Base-by-base conservation (phyloP, 1,284 basidiomycete genomes). In the Mixia osmundae region DNA sequence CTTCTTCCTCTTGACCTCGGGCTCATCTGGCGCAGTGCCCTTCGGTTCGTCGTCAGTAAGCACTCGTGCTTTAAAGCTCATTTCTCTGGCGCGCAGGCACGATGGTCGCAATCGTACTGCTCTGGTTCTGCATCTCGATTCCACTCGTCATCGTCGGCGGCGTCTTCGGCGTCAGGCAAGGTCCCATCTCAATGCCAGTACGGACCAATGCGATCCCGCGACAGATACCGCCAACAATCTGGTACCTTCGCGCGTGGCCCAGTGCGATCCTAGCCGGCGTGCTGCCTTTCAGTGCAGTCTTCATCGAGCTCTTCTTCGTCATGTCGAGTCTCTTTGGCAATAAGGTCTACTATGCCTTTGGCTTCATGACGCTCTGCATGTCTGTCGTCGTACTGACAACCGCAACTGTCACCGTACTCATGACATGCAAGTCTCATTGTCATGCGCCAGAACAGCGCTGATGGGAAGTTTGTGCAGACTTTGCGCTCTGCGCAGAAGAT, bases 41-140 rank as follows among this genome's bases (percentile, higher is more conserved):
- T 91, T 95, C 54, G 82, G 82, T n/a, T n/a, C n/a, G 67, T 51
- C 39, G 62, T 50, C n/a, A n/a, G n/a, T n/a, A n/a, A n/a, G n/a
- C n/a, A n/a, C n/a, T n/a, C n/a, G n/a, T n/a, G n/a, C n/a, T n/a
- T n/a, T n/a, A n/a, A n/a, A n/a, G n/a, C n/a, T n/a, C n/a, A n/a
- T n/a, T n/a, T n/a, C n/a, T n/a, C n/a, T n/a, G n/a, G n/a, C n/a
- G 18, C 31, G 34, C 76, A 73, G 76, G n/a, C 26, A 89, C 89
- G 0, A 75, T 95, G 64, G 60, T 85, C 28, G 66, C 83, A 15
- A 77, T 97, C 43, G 69, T 89, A 14, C 54, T 80, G 7, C 60
- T 97, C n/a, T 97, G 87, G 87, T 91, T 85, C 56, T 72, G 83
- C 32, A 82, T 95, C 42, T 85, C 83, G 23, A 76, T 80, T 0